Evolutionary conservation across 352 stramenopile genomes (phyloP).

Genomic region (Elongisporangium undulatum): DNA sequence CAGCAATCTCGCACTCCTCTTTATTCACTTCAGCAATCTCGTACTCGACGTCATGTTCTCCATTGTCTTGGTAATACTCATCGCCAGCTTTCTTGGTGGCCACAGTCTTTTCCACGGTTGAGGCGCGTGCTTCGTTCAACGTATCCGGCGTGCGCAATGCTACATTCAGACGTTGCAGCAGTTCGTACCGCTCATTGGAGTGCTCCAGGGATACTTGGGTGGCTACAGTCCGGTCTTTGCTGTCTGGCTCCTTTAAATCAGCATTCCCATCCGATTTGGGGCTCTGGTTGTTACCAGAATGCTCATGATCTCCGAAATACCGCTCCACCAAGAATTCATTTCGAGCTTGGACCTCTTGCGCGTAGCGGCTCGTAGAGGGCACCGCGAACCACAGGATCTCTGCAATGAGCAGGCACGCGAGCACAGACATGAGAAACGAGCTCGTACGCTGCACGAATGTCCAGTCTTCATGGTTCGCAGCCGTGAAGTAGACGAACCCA

Average conservation of each 20-base stretch:
- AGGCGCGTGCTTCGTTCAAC: background rate
- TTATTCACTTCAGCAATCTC: too few relatives aligned
- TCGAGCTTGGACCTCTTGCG: slow-evolving; percentile 19
- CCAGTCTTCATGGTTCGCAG: slow-evolving; percentile 16
- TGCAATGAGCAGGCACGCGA: slow-evolving; percentile 19
- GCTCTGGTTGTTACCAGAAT: background rate
- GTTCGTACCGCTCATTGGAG: slow-evolving; percentile 24
- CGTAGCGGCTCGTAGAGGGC: slow-evolving; percentile 15
- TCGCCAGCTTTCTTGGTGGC: background rate
- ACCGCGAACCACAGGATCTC: slow-evolving; percentile 37
- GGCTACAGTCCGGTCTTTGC: background rate
- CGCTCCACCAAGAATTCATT: slow-evolving; percentile 40
- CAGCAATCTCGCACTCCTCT: slow-evolving; percentile 1
- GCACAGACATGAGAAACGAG: slow-evolving; percentile 25
- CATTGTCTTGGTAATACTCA: background rate
- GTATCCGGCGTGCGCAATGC: slow-evolving; percentile 22
- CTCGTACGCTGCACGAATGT: slow-evolving; percentile 27
- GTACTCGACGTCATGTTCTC: too few relatives aligned
- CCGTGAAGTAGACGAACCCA: slow-evolving; percentile 33
- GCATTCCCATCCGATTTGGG: background rate
- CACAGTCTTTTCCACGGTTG: background rate
- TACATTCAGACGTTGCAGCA: slow-evolving; percentile 33
- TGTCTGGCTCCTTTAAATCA: background rate
- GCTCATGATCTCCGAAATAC: slow-evolving; percentile 31
- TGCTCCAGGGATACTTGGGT: slow-evolving; percentile 9